Base-by-base conservation (phyloP, 257 asterid species). In the Verbascum thapsus region DNA sequence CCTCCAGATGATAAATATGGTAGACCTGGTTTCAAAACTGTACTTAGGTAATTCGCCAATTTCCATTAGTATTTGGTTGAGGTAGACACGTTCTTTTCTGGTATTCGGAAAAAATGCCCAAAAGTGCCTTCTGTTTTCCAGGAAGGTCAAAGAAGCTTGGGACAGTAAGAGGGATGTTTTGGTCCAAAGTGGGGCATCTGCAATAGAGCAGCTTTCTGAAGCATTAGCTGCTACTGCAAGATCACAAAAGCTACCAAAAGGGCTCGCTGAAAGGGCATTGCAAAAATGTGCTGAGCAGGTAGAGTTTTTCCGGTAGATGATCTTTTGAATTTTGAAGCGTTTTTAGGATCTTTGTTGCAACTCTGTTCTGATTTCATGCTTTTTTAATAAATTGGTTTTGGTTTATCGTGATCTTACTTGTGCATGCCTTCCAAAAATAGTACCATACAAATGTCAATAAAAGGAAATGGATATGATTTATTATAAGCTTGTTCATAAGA, bases 81-180 rank as follows among this genome's bases (percentile, higher is more conserved):
- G 8, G 61, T 44, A 3, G 26, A 61, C 41, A 11, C 32, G 12
- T 11, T 13, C 17, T 3, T 12, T 3, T 5, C 6, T 16, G 53
- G 8, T 3, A 13, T 47, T 47, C 32, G 32, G 32, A 2, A 26
- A 26, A 26, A n/a, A n/a, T n/a, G n/a, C n/a, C n/a, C n/a, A 60
- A 52, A 18, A 3, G 6, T 48, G 23, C 7, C 40, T 50, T 49
- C 18, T 34, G 19, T 74, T 61, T 52, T 30, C 59, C 80, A 92
- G 99, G 84, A 92, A 84, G 80, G 91, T 92, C 75, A 92, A 83
- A 76, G 99, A 89, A 70, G 99, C 97, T 26, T 92, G 99, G 99
- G 83, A 83, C 68, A 73, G 77, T 45, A 85, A 87, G 71, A 85
- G 72, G 71, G 96, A 76, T 43, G 64, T 58, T 13, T 83, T 92